Evolutionary conservation across 192 early-diverging fungal genomes (phyloP), one percentile per base, ranked within the genome.

Genomic region (Thoreauomyces humboldtii): DNA sequence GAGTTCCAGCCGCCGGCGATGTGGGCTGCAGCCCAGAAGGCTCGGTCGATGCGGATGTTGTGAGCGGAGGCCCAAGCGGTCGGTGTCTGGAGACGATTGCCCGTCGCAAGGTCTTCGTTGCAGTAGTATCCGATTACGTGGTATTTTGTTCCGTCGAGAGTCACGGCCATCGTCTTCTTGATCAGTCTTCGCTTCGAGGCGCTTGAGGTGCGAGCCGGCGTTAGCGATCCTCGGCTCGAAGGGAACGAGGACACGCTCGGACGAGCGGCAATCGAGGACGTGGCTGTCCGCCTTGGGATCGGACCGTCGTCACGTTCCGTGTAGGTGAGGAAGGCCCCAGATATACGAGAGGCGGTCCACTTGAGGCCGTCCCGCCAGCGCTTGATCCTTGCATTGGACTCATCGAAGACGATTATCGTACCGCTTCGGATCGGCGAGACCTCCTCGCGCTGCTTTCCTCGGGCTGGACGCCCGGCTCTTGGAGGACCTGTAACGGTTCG

Each of bases 321-420:
- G 61, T 63, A 63, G 50, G 35, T 63, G 12, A 63, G 47, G 36
- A 63, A 63, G 31, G 61, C 29, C 7, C 61, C 61, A 7, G 33
- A 53, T 15, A 63, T 52, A 11, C 61, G 25, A 4, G 47, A 52
- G 14, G 61, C 29, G 11, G 61, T 63, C 61, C 61, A 63, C 24
- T 63, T 63, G 2, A 52, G 46, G 12, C 61, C 61, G 38, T 63
- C 61, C 24, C 61, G 28, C 61, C 61, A 63, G 6, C 61, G 28
- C 47, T 52, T 48, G 27, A 63, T 63, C 1, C 25, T 17, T 17
- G 61, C 46, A 12, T 29, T 24, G n/a, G 19, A 27, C 36, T 60
- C 59, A 17, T 63, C 61, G 36, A 63, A 63, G 12, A 63, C 61
- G 29, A 63, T 52, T n/a, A 63, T 53, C 5, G 61, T 63, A 7